Base-by-base conservation (phyloP, 495 filamentous ascomycete species). In the Aspergillus hancockii region DNA sequence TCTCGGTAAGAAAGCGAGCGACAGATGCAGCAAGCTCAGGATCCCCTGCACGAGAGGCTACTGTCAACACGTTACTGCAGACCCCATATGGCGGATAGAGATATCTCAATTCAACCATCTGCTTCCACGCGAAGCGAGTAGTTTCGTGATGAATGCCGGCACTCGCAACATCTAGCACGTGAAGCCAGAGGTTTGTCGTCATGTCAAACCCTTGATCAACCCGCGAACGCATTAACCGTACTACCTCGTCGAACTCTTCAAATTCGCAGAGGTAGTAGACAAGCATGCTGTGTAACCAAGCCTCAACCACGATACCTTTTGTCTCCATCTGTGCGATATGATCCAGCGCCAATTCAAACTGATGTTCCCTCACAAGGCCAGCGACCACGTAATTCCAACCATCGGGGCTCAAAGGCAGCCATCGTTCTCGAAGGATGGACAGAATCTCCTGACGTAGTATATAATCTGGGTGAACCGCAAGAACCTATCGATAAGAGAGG, bases 391-490 rank as follows among this genome's bases (percentile, higher is more conserved):
- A 82, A 66, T 86, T 80, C 75, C 81, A 85, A 16, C 86, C 91
- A 21, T 84, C 78, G 9, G 78, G 77, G 8, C 80, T 85, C 23
- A 95, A 68, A 2, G 76, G 73, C 45, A 90, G 82, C 88, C 90
- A 94, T 59, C 85, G 74, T 57, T 83, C 78, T 65, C 83, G 82
- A 43, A 84, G 74, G 21, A 85, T 85, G 45, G 79, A 68, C 23
- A 98, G 71, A n/a, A 96, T 77, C 31, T 87, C 77, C 36, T 80
- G 77, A 22, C 92, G 87, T 12, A 92, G 77, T 1, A 92, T 45
- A 61, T 94, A 92, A 70, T 97, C 87, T 0, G 93, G 92, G 70
- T 97, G 92, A 22, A 95, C 84, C 14, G 91, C 85, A 22, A 93
- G 83, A 7, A 84, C 84, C 85, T 92, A 45, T 4, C n/a, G 14